These are phyloP conservation scores for Rachicladosporium sp. DNA, from an alignment of 2,329 filamentous ascomycete species.

Conservation along the genomic window DNA sequence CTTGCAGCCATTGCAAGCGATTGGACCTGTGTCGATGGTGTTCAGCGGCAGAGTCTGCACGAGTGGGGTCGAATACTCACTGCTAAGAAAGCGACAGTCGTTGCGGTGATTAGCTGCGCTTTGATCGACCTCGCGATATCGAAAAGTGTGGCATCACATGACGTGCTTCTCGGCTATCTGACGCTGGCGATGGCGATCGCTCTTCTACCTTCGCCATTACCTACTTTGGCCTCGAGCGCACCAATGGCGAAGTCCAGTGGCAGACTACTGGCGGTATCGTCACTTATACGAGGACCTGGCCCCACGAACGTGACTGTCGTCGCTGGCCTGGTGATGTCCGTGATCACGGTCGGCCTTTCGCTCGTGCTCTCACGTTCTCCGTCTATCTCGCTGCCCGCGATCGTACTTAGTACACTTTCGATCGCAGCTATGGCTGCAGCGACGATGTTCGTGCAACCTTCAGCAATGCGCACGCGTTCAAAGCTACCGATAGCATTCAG, in stretches of 20 bases:
- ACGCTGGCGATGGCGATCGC: slow-evolving; percentile 35
- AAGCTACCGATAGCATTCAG: slow-evolving; percentile 23
- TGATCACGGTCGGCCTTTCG: slow-evolving; percentile 26
- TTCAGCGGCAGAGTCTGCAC: slow-evolving; percentile 7
- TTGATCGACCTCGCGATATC: too few species aligned
- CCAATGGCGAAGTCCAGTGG: too few species aligned
- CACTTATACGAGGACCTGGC: too few species aligned
- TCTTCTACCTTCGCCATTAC: slow-evolving; percentile 38
- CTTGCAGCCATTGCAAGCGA: slow-evolving; percentile 26
- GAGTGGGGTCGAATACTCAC: too few species aligned
- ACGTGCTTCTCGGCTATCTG: slow-evolving; percentile 33
- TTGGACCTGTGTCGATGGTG: slow-evolving; percentile 14
- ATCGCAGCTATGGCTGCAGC: slow-evolving; percentile 31
- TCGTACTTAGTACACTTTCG: slow-evolving; percentile 29
- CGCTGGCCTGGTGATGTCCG: slow-evolving; percentile 26
- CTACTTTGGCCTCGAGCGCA: too few species aligned
- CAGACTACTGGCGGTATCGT: too few species aligned
- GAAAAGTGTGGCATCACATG: too few species aligned
- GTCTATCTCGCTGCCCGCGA: slow-evolving; percentile 21
- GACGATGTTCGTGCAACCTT: slow-evolving; percentile 30
- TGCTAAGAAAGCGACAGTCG: too few species aligned
- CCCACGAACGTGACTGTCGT: slow-evolving; percentile 32
- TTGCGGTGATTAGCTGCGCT: too few species aligned
- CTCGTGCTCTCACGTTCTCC: slow-evolving; percentile 22
- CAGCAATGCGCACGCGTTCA: slow-evolving; percentile 26